Evolutionary conservation across 805 yeast genomes (phyloP), one percentile per base, ranked within the genome.

Genomic region (Wickerhamiella musiphila): DNA sequence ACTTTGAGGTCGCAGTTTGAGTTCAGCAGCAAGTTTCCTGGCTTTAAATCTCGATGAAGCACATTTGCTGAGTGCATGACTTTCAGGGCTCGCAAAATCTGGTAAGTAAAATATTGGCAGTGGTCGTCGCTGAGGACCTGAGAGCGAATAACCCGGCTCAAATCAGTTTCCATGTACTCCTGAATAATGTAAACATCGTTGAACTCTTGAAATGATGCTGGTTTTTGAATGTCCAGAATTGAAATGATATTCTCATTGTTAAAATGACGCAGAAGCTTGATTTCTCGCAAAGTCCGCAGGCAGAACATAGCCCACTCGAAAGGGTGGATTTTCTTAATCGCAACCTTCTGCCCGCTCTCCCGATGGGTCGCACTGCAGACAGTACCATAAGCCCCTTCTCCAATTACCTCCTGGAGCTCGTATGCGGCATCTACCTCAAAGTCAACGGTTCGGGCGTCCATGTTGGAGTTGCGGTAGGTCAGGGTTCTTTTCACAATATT

Each of bases 111-210:
- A 40, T 81, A 73, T 57, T 90, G 98, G 54, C 79, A 84, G 54
- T 90, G 98, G 20, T 84, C 81, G 52, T 90, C 96, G 1, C 94
- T 81, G 42, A 90, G 62, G 1, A 93, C 78, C 54, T 90, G 96
- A 8, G 94, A 78, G 44, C 93, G 68, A 40, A 90, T 86, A 47
- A 90, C 90, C 54, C 86, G 96, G 56, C 86, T 94, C 82, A 90
- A 76, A 54, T 90, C 98, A 56, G 96, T 86, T 54, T 86, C 96
- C 96, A 90, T 90, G 46, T 86, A 62, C 56, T 86, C 98, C 44
- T 54, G 58, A 23, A 54, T 78, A 28, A 86, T 62, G 53, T 86
- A 86, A 18, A 86, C 93, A 49, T 84, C 95, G 40, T 71, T 68
- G 52, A 86, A 82, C 30, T 68, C 56, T 22, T 79, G 86, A 51